These are phyloP conservation scores for Macrophomina tecta DNA, from an alignment of 2,329 filamentous ascomycete genomes.

Conservation along the genomic window DNA sequence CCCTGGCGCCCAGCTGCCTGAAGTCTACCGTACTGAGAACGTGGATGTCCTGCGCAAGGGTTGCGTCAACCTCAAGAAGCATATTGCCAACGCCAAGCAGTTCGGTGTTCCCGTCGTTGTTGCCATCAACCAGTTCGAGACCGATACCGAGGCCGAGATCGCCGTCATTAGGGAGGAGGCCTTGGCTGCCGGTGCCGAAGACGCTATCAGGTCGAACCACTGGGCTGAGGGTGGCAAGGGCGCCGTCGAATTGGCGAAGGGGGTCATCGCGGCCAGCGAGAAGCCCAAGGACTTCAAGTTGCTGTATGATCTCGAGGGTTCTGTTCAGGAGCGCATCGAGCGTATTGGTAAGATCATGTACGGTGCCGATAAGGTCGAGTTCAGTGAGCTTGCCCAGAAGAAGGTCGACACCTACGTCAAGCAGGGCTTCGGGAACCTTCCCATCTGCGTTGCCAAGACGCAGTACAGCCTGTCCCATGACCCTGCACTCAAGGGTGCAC, in stretches of 20 bases:
- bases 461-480: constrained; percentile 97
- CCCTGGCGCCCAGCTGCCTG: constrained; percentile 81
- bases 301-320: constrained; percentile 78
- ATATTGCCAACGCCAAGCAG: constrained; percentile 85
- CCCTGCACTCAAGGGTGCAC: constrained; percentile 90
- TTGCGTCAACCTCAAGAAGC: constrained; percentile 93
- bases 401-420: constrained; percentile 95
- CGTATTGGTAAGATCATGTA: constrained; percentile 93
- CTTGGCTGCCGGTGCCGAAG: constrained; percentile 87
- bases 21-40: constrained; percentile 93
- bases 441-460: constrained; percentile 97
- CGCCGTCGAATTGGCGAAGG: constrained; percentile 85
- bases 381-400: constrained; percentile 91
- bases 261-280: constrained; percentile 80
- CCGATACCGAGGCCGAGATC: constrained; percentile 91
- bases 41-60: constrained; percentile 87
- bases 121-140: constrained; percentile 95
- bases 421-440: constrained; percentile 90
- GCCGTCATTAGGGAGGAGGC: constrained; percentile 88
- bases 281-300: constrained; percentile 85
- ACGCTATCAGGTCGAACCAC: constrained; percentile 93
- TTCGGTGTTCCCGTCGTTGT: constrained; percentile 96
- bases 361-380: constrained; percentile 85
- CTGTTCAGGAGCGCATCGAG: constrained; percentile 88
- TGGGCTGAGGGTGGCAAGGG: constrained; percentile 95